A percentile compares a stretch with the other conserved stretches of the same genome.
These are phyloP conservation scores for Fusarium equiseti DNA, from an alignment of 2,329 filamentous ascomycete genomes.

Conservation along the genomic window DNA sequence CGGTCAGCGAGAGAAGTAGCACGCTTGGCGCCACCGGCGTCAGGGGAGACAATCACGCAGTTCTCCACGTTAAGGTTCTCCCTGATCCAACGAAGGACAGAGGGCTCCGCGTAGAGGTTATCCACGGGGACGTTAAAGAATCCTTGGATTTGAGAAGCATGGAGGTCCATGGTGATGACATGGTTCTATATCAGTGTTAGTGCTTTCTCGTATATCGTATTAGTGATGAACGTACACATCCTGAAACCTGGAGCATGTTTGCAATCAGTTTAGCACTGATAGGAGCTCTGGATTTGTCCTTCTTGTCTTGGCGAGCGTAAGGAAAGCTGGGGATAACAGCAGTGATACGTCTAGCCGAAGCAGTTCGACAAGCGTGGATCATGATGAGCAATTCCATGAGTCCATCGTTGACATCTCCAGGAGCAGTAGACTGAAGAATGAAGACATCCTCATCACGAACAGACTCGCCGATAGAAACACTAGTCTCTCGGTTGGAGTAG, in stretches of 20 bases:
- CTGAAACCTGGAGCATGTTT: slow-evolving; percentile 96
- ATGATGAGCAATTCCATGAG: slow-evolving; percentile 99
- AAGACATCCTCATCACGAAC: slow-evolving; percentile 99
- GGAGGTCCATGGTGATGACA: slow-evolving; percentile 94
- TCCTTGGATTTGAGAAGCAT: slow-evolving; percentile 93
- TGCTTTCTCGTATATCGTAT: slow-evolving; percentile 6
- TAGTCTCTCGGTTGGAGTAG: slow-evolving; percentile 89
- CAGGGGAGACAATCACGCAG: slow-evolving; percentile 93
- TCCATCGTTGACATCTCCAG: slow-evolving; percentile 96
- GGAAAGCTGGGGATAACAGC: slow-evolving; percentile 97
- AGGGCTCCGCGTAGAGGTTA: slow-evolving; percentile 93
- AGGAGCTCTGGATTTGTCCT: slow-evolving; percentile 91
- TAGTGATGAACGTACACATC: slow-evolving; percentile 65
- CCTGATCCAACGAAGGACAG: slow-evolving; percentile 89
- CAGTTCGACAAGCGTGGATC: slow-evolving; percentile 87
- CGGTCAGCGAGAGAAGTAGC: slow-evolving; percentile 94
- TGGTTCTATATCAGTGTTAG: slow-evolving; percentile 52
- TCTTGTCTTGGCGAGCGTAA: slow-evolving; percentile 97
- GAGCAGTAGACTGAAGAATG: slow-evolving; percentile 93
- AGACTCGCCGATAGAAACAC: slow-evolving; percentile 94
- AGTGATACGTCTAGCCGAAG: slow-evolving; percentile 86
- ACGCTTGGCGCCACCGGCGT: slow-evolving; percentile 94
- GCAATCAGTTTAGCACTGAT: slow-evolving; percentile 96
- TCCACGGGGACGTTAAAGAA: slow-evolving; percentile 87
- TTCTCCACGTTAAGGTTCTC: slow-evolving; percentile 85